phyloP scores from a whole-genome alignment of 2,329 filamentous ascomycete species.

The Xylariaceae sp. region DNA sequence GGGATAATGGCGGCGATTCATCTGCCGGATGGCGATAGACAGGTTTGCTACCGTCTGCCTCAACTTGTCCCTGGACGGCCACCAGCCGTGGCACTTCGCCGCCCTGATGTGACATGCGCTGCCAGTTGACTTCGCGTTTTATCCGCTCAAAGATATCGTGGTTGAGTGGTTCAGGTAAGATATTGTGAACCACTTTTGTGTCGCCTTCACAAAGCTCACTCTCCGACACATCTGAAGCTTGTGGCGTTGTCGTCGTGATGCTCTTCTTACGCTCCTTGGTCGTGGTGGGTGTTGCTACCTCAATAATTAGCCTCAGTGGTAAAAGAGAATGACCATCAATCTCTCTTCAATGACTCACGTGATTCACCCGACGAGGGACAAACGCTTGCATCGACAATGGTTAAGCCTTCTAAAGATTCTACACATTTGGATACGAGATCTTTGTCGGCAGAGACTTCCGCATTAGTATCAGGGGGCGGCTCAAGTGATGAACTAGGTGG shows the following conservation, averaged over 20 bases:
- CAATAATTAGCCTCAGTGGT: conserved; percentile 6
- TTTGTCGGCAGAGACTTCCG: conserved; percentile 10
- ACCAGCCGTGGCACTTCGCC: conserved; percentile 89
- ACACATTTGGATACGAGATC: conserved; percentile 15
- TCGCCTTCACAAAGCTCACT: conserved; percentile 73
- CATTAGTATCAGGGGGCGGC: conserved; percentile 2
- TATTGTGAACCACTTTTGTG: conserved; percentile 64
- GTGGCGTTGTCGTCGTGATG: conserved; percentile 14
- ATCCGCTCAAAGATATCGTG: conserved; percentile 63
- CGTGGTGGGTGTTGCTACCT: background rate
- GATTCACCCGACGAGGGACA: conserved; percentile 4
- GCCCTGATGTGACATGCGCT: conserved; percentile 86
- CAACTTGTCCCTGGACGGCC: conserved; percentile 74
- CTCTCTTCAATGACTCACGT: conserved; percentile 9
- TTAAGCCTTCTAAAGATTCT: conserved; percentile 16
- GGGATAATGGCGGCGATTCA: conserved; percentile 69
- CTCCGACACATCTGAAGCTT: conserved; percentile 15
- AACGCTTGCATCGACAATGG: conserved; percentile 13
- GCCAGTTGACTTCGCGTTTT: conserved; percentile 74
- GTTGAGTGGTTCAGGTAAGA: conserved; percentile 56
- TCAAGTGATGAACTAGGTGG: background rate
- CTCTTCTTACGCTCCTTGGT: conserved; percentile 2
- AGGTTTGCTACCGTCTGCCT: conserved; percentile 66
- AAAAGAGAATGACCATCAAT: conserved; percentile 9
- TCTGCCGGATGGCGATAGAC: conserved; percentile 95